Evolutionary conservation across 1,284 basidiomycete species (phyloP).

Genomic region (Kwoniella shivajii): DNA sequence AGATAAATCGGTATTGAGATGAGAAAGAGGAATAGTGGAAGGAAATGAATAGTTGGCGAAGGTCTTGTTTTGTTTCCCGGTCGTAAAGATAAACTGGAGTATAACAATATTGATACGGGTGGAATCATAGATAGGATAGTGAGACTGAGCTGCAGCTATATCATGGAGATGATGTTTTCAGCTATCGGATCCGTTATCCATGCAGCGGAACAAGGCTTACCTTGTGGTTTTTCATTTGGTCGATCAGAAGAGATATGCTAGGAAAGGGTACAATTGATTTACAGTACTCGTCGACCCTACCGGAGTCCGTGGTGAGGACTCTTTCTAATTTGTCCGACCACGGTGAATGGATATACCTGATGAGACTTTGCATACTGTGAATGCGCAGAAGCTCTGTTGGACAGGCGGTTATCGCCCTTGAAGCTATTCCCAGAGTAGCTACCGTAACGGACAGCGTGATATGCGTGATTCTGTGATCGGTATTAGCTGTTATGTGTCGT

Average conservation of each 20-base stretch:
- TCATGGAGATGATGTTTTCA: not conserved
- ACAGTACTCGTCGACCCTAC: not conserved
- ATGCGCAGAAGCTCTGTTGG: too few relatives aligned
- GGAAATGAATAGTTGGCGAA: slow-evolving; percentile 8
- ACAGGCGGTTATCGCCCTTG: too few relatives aligned
- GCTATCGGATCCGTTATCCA: not conserved
- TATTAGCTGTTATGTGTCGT: too few relatives aligned
- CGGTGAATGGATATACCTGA: too few relatives aligned
- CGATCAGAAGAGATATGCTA: not conserved
- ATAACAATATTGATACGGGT: slow-evolving; percentile 7
- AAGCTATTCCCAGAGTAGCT: too few relatives aligned
- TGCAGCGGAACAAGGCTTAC: slow-evolving; percentile 1
- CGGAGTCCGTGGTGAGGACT: too few relatives aligned
- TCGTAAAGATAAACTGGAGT: slow-evolving; percentile 11
- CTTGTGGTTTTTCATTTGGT: not conserved
- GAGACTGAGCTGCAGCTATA: not conserved
- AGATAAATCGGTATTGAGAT: slow-evolving; percentile 5
- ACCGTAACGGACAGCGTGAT: too few relatives aligned
- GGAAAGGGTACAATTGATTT: not conserved
- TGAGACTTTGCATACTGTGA: too few relatives aligned
- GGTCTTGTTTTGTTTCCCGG: not conserved
- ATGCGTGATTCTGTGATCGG: too few relatives aligned
- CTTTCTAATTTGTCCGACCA: too few relatives aligned
- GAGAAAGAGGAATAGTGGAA: slow-evolving; percentile 4
- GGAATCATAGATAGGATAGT: not conserved